phyloP scores from a whole-genome alignment of 1,284 basidiomycete genomes.

The Flammula alnicola region DNA sequence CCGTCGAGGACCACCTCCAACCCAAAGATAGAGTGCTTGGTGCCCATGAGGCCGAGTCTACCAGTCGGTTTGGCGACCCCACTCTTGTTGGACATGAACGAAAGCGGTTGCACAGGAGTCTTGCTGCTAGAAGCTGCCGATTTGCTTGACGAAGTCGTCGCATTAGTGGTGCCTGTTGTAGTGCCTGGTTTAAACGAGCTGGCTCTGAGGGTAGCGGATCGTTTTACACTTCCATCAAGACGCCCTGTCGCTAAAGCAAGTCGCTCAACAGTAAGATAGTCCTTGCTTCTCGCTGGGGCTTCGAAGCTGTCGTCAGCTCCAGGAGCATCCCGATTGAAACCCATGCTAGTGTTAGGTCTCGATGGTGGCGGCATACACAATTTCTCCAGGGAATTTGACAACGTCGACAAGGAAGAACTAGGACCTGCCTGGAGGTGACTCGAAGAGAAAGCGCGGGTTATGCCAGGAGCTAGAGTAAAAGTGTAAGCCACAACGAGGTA shows the following conservation, averaged over 20 bases:
- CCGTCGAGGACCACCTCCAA: constrained; percentile 27
- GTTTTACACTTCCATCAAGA: constrained; percentile 24
- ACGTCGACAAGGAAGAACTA: constrained; percentile 49
- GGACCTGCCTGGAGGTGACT: constrained; percentile 27
- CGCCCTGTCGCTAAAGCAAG: constrained; percentile 16
- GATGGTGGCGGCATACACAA: constrained; percentile 62
- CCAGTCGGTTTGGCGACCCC: constrained; percentile 8
- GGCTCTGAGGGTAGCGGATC: constrained; percentile 23
- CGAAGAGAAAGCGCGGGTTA: constrained; percentile 30
- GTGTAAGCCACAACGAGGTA: background rate
- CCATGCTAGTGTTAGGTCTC: constrained; percentile 67
- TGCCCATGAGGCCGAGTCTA: constrained; percentile 10
- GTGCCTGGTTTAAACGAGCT: constrained; percentile 14
- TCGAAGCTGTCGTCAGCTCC: constrained; percentile 29
- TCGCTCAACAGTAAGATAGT: constrained; percentile 27
- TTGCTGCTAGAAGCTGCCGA: constrained; percentile 11
- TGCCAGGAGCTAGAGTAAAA: constrained; percentile 16
- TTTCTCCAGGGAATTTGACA: constrained; percentile 65
- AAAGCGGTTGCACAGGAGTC: constrained; percentile 29
- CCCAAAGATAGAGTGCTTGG: constrained; percentile 26
- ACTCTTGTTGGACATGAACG: constrained; percentile 29
- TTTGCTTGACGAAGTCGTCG: constrained; percentile 24
- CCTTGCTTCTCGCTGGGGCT: constrained; percentile 25
- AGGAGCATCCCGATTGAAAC: constrained; percentile 50
- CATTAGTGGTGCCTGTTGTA: too few species aligned